Evolutionary conservation across 2,329 filamentous ascomycete species (phyloP).

Genomic region (Diplodia seriata): DNA sequence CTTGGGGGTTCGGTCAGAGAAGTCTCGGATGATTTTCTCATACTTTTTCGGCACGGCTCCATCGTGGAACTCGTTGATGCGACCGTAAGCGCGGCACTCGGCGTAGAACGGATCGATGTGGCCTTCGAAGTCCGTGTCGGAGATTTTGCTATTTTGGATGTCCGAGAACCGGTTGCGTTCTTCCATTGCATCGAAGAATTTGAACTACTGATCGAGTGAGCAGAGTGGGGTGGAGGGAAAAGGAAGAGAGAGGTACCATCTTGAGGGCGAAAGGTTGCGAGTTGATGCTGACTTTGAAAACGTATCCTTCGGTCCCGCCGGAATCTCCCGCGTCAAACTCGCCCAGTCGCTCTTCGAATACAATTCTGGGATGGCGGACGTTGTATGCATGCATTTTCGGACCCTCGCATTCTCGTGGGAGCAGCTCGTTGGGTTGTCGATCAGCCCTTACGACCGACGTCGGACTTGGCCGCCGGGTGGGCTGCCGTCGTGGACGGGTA

Average conservation of each 20-base stretch:
- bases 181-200: background rate
- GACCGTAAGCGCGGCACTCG: slow-evolving; percentile 26
- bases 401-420: background rate
- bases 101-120: slow-evolving; percentile 25
- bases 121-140: slow-evolving; percentile 3
- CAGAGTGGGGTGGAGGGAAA: background rate
- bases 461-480: too few relatives aligned
- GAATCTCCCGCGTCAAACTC: background rate
- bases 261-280: slow-evolving; percentile 5
- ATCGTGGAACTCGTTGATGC: slow-evolving; percentile 19
- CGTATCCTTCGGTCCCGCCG: background rate
- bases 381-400: background rate
- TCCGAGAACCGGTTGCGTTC: background rate
- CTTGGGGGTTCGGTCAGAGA: background rate
- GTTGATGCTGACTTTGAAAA: background rate
- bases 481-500: too few relatives aligned
- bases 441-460: too few relatives aligned
- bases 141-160: background rate
- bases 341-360: slow-evolving; percentile 2
- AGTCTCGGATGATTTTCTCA: background rate
- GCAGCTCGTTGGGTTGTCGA: background rate
- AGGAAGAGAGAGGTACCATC: background rate
- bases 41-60: background rate
- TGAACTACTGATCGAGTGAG: background rate
- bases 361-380: background rate